These are phyloP conservation scores for Paramecium biaurelia DNA, from an alignment of 73 alveolate genomes.

Conservation along the genomic window DNA sequence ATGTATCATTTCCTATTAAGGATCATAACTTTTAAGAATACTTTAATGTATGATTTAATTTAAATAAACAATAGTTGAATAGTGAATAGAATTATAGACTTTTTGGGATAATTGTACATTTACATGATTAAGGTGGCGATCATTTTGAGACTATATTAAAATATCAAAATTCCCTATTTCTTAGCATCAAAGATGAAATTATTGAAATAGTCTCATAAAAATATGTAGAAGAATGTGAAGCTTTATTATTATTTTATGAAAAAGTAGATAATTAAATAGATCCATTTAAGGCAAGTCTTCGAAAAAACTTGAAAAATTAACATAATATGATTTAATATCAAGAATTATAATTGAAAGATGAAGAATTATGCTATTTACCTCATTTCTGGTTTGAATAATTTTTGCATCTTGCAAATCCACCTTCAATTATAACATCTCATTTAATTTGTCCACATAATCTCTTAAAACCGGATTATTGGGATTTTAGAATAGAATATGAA, in stretches of 20 bases:
- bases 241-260: slow-evolving; percentile 5
- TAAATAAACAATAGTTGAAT: neutral
- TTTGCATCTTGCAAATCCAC: neutral
- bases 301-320: neutral
- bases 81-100: neutral
- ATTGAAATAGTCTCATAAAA: neutral
- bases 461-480: slow-evolving; percentile 51
- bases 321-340: neutral
- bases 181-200: slow-evolving; percentile 24
- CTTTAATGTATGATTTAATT: neutral
- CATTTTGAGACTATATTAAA: slow-evolving; percentile 35
- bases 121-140: neutral
- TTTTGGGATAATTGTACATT: neutral
- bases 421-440: slow-evolving; percentile 16
- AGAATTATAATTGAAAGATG: neutral
- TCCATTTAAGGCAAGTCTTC: neutral
- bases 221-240: slow-evolving; percentile 33
- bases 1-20: slow-evolving; percentile 9
- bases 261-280: neutral
- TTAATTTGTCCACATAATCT: neutral
- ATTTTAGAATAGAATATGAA: slow-evolving; percentile 19
- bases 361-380: neutral
- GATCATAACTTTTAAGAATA: neutral
- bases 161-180: neutral
- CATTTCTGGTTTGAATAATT: slow-evolving; percentile 33